A percentile compares a stretch with the other conserved stretches of the same genome.
Conservation (phyloP, 352 stramenopile species). For the Phytopythium chamaehyphon region DNA sequence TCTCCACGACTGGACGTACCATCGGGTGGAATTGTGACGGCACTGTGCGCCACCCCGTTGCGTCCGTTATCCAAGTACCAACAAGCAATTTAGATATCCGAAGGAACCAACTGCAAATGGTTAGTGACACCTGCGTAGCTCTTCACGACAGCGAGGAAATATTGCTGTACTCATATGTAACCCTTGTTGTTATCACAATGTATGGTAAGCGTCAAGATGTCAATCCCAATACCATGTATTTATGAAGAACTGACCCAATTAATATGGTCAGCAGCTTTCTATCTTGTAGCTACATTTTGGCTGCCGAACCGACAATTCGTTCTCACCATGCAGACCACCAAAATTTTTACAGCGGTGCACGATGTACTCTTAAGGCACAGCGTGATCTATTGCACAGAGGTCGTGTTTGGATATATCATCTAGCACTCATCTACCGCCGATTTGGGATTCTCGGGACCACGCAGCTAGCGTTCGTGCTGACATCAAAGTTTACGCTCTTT, state of each 20-base stretch:
- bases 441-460: constrained; percentile 13
- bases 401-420: constrained; percentile 12
- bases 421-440: constrained; percentile 10
- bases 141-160: neutral
- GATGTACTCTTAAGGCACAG: neutral
- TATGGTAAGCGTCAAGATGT: no score
- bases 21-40: no score
- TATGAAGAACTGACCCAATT: neutral
- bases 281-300: constrained; percentile 16
- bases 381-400: constrained; percentile 1
- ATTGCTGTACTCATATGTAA: neutral
- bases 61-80: no score
- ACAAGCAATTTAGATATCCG: no score
- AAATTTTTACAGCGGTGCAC: constrained; percentile 10
- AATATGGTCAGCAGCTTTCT: constrained; percentile 12
- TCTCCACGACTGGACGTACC: no score
- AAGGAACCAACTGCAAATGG: no score
- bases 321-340: constrained; percentile 15
- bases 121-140: no score
- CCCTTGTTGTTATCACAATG: neutral
- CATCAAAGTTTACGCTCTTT: constrained; percentile 15
- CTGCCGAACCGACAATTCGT: constrained; percentile 21
- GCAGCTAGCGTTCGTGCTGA: constrained; percentile 23
- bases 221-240: no score
- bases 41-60: no score